Conservation (phyloP, 176 grass and related monocot genomes). For the Stipa capillata region DNA sequence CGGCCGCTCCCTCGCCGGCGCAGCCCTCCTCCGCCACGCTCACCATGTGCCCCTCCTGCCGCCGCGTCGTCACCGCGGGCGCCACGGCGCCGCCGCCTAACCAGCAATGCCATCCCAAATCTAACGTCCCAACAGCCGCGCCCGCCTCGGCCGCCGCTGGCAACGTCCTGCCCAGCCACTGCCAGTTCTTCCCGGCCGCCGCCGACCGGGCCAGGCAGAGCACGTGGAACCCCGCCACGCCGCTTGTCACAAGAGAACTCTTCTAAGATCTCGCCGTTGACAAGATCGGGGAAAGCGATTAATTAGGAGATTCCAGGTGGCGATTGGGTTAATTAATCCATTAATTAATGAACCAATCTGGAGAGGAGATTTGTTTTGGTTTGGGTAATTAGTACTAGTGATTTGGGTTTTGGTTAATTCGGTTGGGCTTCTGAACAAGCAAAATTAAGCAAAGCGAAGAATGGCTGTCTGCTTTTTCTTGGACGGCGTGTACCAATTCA, state of each 20-base stretch:
- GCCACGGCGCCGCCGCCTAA: not conserved
- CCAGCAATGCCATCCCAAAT: constrained; percentile 22
- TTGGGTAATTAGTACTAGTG: not conserved
- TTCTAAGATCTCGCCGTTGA: constrained; percentile 19
- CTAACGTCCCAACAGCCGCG: not conserved
- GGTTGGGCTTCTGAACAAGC: constrained; percentile 6
- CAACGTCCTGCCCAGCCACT: constrained; percentile 36
- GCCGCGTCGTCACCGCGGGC: constrained; percentile 45
- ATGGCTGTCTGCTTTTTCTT: constrained; percentile 53
- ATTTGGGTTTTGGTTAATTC: constrained; percentile 20
- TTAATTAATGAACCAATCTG: not conserved
- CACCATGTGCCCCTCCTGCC: constrained; percentile 93
- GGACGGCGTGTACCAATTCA: constrained; percentile 48
- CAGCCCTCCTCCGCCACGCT: constrained; percentile 43
- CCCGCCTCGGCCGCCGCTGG: not conserved
- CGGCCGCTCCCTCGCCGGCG: constrained; percentile 28
- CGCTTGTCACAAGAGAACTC: constrained; percentile 42
- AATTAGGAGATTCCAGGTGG: constrained; percentile 23
- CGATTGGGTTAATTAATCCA: constrained; percentile 17
- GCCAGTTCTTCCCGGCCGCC: constrained; percentile 48
- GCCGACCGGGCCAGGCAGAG: constrained; percentile 23
- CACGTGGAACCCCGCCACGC: constrained; percentile 37
- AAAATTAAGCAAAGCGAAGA: constrained; percentile 4
- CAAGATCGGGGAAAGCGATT: not conserved
- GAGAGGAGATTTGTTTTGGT: constrained; percentile 1